phyloP scores from a whole-genome alignment of 495 filamentous ascomycete species.

The Thermochaetoides thermophila region DNA sequence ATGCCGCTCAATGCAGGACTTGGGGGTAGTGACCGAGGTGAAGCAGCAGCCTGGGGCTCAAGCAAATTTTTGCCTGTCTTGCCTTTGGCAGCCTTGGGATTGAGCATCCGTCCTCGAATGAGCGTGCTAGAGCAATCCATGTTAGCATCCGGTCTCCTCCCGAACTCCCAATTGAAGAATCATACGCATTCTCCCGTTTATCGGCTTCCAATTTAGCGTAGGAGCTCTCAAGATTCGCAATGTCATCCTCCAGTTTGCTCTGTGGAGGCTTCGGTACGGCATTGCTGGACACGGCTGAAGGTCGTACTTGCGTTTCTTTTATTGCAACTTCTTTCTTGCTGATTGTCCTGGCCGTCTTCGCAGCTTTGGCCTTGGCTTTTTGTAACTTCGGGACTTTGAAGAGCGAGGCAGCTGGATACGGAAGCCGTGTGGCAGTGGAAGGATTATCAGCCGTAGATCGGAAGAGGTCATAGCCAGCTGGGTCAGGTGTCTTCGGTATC shows the following conservation, averaged over 20 bases:
- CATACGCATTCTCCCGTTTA: conserved; percentile 41
- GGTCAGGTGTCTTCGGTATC: conserved; percentile 19
- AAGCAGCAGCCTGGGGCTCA: conserved; percentile 31
- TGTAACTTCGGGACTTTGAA: conserved; percentile 13
- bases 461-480: conserved; percentile 30
- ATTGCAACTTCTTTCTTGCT: neutral
- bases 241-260: conserved; percentile 16
- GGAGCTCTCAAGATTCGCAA: conserved; percentile 24
- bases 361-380: conserved; percentile 4
- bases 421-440: conserved; percentile 14
- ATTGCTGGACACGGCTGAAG: conserved; percentile 2
- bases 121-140: conserved; percentile 14
- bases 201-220: conserved; percentile 22
- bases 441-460: conserved; percentile 19
- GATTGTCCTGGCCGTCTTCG: neutral
- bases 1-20: conserved; percentile 44
- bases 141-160: conserved; percentile 8
- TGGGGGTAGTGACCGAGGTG: conserved; percentile 44
- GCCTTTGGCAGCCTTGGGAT: conserved; percentile 17
- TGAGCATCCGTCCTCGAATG: conserved; percentile 18
- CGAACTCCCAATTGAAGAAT: conserved; percentile 26
- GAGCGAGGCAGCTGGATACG: no score
- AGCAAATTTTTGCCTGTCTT: conserved; percentile 18
- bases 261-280: conserved; percentile 2
- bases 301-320: conserved; percentile 1